Evolutionary conservation across 2,329 filamentous ascomycete species (phyloP).

Genomic region (Pestalotiopsis sp.): DNA sequence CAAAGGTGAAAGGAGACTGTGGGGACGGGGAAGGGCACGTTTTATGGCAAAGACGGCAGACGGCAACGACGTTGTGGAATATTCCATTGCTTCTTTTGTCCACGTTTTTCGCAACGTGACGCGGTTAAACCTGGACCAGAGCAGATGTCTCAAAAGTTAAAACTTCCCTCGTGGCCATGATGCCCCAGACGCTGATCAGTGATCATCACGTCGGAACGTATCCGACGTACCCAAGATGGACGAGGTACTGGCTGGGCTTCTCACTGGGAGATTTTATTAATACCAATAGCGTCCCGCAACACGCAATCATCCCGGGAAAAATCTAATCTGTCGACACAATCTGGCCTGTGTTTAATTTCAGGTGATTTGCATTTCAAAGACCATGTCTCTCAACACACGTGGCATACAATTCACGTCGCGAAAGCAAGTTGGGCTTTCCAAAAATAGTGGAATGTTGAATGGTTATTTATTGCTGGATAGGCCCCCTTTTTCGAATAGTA

Average conservation of each 20-base stretch:
- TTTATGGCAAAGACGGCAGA: neutral
- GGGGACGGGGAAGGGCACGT: neutral
- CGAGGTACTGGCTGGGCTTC: neutral
- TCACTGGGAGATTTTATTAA: too few relatives aligned
- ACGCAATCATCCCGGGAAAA: neutral
- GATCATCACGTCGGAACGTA: neutral
- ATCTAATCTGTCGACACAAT: neutral
- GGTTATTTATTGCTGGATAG: too few relatives aligned
- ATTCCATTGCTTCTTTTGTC: too few relatives aligned
- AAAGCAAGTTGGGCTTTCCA: too few relatives aligned
- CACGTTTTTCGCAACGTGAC: neutral
- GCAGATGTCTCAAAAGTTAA: too few relatives aligned
- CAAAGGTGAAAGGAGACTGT: neutral
- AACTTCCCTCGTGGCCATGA: neutral
- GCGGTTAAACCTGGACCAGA: too few relatives aligned
- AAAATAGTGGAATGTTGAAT: too few relatives aligned
- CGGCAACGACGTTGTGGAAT: too few relatives aligned
- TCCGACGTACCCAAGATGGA: neutral
- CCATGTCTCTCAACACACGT: neutral
- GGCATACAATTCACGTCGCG: too few relatives aligned
- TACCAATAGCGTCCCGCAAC: too few relatives aligned
- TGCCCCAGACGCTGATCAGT: neutral
- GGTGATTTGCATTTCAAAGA: neutral
- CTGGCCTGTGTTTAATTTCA: too few relatives aligned
- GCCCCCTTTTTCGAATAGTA: neutral